Base-by-base conservation (phyloP, 78 protist species). In the slime mould (Dictyostelium discoideum) region DNA sequence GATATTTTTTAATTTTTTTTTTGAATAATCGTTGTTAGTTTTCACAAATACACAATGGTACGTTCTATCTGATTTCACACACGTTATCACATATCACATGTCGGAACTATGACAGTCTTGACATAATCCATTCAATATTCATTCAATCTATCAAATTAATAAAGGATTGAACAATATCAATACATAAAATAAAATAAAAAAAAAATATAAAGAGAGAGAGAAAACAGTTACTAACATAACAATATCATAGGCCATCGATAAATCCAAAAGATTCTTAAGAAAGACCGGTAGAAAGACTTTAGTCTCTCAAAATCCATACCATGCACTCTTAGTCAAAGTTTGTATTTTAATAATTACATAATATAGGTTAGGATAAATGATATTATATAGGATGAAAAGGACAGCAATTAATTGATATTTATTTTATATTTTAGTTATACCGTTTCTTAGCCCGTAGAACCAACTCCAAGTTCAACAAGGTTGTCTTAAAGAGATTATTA, bases 381-480 rank as follows among this genome's bases (percentile, higher is more conserved):
- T n/a, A n/a, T n/a, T n/a, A n/a, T n/a, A n/a, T n/a, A n/a, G n/a
- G n/a, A n/a, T n/a, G n/a, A n/a, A n/a, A n/a, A n/a, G n/a, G n/a
- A n/a, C n/a, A n/a, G n/a, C n/a, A n/a, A 14, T 22, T n/a, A 40
- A 40, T 40, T 40, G 44, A 40, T n/a, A n/a, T n/a, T n/a, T n/a
- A n/a, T n/a, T n/a, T n/a, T n/a, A n/a, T n/a, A n/a, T n/a, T 32
- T 32, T 32, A 32, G 99, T 97, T 99, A 40, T 99, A 98, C 99
- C 92, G 98, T 50, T 99, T 98, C 98, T 98, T 99, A 16, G 97
- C 99, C 4, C 98, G 99, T 85, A 99, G 99, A 87, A 99, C 99
- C 7, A 97, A 85, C 69, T 85, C 99, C 72, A 74, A 93, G 46
- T 99, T 99, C 98, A 98, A 99, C 99, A 92, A 96, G 95, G 84